Conservation (phyloP, 177 flowering plant genomes). For the Tripterygium wilfordii region DNA sequence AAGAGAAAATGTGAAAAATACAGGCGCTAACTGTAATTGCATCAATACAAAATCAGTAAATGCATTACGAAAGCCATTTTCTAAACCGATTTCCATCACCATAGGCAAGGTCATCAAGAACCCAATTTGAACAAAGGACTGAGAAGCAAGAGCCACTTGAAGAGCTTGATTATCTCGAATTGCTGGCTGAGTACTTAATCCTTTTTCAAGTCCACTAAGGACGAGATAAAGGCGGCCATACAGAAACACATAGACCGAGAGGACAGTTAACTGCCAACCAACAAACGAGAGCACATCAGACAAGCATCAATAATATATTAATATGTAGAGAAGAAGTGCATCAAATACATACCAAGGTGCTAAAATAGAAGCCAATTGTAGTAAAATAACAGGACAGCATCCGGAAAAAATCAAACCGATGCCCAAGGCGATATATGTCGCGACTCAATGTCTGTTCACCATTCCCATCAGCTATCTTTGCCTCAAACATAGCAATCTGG, state of each 20-base stretch:
- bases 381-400: slow-evolving; percentile 56
- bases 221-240: slow-evolving; percentile 57
- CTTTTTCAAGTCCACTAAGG: slow-evolving; percentile 50
- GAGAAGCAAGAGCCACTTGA: slow-evolving; percentile 51
- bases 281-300: slow-evolving; percentile 1
- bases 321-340: not conserved
- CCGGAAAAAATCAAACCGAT: slow-evolving; percentile 57
- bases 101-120: slow-evolving; percentile 49
- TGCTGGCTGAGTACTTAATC: slow-evolving; percentile 19
- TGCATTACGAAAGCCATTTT: slow-evolving; percentile 47
- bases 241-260: slow-evolving; percentile 44
- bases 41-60: slow-evolving; percentile 42
- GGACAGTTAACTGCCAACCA: slow-evolving; percentile 41
- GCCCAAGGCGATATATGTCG: slow-evolving; percentile 55
- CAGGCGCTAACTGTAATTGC: slow-evolving; percentile 56
- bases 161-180: slow-evolving; percentile 43
- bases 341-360: slow-evolving; percentile 35
- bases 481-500: slow-evolving; percentile 55
- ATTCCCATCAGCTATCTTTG: slow-evolving; percentile 57
- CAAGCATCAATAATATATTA: not conserved
- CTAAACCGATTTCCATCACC: slow-evolving; percentile 61
- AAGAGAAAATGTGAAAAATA: slow-evolving; percentile 55
- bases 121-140: slow-evolving; percentile 51
- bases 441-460: slow-evolving; percentile 59
- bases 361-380: slow-evolving; percentile 51